Evolutionary conservation across 192 early-diverging fungal genomes (phyloP).

Genomic region (Coemansia sp.): DNA sequence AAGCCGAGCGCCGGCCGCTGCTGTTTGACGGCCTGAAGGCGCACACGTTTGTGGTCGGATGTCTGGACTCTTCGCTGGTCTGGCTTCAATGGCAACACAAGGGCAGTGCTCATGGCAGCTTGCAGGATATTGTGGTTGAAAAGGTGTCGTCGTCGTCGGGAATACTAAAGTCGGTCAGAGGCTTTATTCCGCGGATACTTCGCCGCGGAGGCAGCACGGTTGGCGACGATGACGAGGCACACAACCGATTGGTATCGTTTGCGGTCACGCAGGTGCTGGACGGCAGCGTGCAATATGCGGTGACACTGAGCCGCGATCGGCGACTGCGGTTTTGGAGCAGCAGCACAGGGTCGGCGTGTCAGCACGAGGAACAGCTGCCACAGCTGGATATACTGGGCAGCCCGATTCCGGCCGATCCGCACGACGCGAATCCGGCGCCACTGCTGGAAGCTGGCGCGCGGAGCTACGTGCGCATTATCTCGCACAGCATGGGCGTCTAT

Average conservation of each 20-base stretch:
- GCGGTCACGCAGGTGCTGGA: conserved; percentile 30
- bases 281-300: conserved; percentile 27
- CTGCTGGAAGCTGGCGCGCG: conserved; percentile 13
- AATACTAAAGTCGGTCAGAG: conserved; percentile 30
- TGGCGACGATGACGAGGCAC: conserved; percentile 7
- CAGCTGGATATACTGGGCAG: conserved; percentile 33
- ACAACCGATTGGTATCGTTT: conserved; percentile 15
- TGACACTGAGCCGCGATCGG: conserved; percentile 46
- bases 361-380: conserved; percentile 36
- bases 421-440: conserved; percentile 5
- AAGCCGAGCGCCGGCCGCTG: conserved; percentile 11
- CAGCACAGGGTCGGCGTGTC: conserved; percentile 19
- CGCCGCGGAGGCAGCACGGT: conserved; percentile 15
- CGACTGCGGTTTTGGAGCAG: conserved; percentile 46
- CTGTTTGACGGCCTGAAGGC: conserved; percentile 20
- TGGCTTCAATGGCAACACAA: conserved; percentile 35
- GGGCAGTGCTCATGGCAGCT: conserved; percentile 12
- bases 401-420: conserved; percentile 28
- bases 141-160: conserved; percentile 23
- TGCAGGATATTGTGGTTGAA: conserved; percentile 21
- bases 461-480: conserved; percentile 28
- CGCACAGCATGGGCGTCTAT: conserved; percentile 15
- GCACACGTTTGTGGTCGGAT: conserved; percentile 15
- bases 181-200: conserved; percentile 40
- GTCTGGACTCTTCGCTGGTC: conserved; percentile 27